A percentile compares a stretch with the other conserved stretches of the same genome.
Evolutionary conservation across 768 basidiomycete species (phyloP).

Genomic region (Lentinula detonsa): DNA sequence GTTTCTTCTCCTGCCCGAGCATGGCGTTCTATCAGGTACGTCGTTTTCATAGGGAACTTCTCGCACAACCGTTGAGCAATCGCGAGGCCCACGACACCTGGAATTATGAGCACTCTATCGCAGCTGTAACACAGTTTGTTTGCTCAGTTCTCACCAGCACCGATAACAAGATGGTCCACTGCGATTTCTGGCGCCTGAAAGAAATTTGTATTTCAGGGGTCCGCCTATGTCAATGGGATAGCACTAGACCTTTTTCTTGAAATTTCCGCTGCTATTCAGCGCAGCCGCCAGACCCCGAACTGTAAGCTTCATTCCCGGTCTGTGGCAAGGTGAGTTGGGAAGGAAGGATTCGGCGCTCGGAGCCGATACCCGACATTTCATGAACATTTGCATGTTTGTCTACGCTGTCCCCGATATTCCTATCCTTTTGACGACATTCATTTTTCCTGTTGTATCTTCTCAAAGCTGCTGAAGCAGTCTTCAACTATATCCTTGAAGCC

Average conservation of each 20-base stretch:
- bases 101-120: background rate
- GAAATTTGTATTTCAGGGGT: background rate
- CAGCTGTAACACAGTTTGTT: background rate
- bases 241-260: slow-evolving; percentile 49
- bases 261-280: slow-evolving; percentile 54
- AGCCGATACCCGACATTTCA: no score
- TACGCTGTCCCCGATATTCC: slow-evolving; percentile 26
- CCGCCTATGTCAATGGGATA: background rate
- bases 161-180: slow-evolving; percentile 84
- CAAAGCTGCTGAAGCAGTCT: slow-evolving; percentile 38
- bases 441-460: slow-evolving; percentile 51
- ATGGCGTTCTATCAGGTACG: slow-evolving; percentile 79
- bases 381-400: background rate
- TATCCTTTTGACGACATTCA: slow-evolving; percentile 38
- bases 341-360: no score
- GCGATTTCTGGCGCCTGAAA: slow-evolving; percentile 46
- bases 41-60: slow-evolving; percentile 61
- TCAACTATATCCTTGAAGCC: slow-evolving; percentile 34
- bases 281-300: slow-evolving; percentile 51
- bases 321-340: background rate
- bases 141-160: slow-evolving; percentile 55
- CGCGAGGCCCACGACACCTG: slow-evolving; percentile 82
- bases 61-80: slow-evolving; percentile 70
- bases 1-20: slow-evolving; percentile 75
- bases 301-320: slow-evolving; percentile 20